These are phyloP conservation scores for Melastoma malabathricum DNA, from an alignment of 345 rosid genomes.

Conservation along the genomic window DNA sequence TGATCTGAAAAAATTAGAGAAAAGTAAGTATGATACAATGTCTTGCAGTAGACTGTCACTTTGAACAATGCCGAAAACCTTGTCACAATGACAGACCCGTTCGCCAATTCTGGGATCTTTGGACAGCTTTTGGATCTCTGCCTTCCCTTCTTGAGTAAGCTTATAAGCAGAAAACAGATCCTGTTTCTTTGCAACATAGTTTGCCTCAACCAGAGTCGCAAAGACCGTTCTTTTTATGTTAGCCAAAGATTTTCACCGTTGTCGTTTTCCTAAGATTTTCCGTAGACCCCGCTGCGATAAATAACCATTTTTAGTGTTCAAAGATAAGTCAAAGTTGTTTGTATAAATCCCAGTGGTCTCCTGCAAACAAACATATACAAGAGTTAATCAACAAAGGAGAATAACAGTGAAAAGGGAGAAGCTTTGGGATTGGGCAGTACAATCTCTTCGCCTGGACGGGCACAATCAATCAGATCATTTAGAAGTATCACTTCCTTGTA, in stretches of 20 bases:
- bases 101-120: constrained; percentile 90
- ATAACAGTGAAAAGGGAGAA: constrained; percentile 4
- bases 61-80: no score
- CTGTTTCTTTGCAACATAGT: constrained; percentile 82
- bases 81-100: constrained; percentile 37
- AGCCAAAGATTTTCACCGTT: no score
- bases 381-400: constrained; percentile 2
- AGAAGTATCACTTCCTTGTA: constrained; percentile 91
- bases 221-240: no score
- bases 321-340: constrained; percentile 80
- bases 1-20: constrained; percentile 32
- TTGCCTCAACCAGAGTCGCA: constrained; percentile 94
- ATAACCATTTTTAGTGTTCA: constrained; percentile 96
- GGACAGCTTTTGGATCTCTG: constrained; percentile 73
- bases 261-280: no score
- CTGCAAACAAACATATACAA: constrained; percentile 26
- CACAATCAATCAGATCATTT: constrained; percentile 93
- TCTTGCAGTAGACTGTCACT: no score
- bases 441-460: constrained; percentile 96
- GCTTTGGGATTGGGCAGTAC: constrained; percentile 23
- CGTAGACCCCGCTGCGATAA: no score
- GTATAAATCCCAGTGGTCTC: constrained; percentile 93
- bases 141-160: constrained; percentile 91
- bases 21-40: no score
- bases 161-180: constrained; percentile 95